A percentile compares a stretch with the other conserved stretches of the same genome.
Evolutionary conservation across 1,284 basidiomycete genomes (phyloP).

Genomic region (Coniferiporia weirii): DNA sequence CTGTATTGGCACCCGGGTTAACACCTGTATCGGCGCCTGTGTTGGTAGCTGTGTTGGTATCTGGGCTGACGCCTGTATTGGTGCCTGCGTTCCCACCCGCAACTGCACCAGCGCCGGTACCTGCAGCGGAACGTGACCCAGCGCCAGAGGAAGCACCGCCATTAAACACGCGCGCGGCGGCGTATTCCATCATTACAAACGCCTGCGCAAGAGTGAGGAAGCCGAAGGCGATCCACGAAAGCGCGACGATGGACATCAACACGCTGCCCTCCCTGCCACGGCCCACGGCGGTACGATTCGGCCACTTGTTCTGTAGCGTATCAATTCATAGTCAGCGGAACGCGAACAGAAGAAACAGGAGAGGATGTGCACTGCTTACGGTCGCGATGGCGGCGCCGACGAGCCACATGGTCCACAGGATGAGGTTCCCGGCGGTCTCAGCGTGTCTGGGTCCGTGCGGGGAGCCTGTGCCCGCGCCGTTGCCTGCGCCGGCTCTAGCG

Average conservation of each 20-base stretch:
- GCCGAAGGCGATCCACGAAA: constrained; percentile 17
- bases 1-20: too few species aligned
- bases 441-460: constrained; percentile 3
- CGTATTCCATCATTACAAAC: constrained; percentile 13
- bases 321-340: not conserved
- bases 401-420: constrained; percentile 20
- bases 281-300: not conserved
- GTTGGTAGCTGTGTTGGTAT: too few species aligned
- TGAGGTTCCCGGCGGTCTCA: constrained; percentile 14
- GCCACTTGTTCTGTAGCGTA: constrained; percentile 14
- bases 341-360: not conserved
- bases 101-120: too few species aligned
- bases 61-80: too few species aligned
- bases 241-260: constrained; percentile 15
- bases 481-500: constrained; percentile 1
- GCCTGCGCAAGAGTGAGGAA: constrained; percentile 8
- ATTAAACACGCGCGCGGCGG: not conserved
- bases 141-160: not conserved
- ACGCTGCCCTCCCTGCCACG: constrained; percentile 6
- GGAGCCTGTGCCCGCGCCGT: not conserved
- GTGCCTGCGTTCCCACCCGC: too few species aligned
- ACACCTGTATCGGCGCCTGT: too few species aligned
- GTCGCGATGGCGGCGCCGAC: constrained; percentile 17
- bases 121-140: not conserved
- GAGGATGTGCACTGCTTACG: constrained; percentile 7